phyloP scores from a whole-genome alignment of 495 filamentous ascomycete genomes.

The Peziza echinospora region DNA sequence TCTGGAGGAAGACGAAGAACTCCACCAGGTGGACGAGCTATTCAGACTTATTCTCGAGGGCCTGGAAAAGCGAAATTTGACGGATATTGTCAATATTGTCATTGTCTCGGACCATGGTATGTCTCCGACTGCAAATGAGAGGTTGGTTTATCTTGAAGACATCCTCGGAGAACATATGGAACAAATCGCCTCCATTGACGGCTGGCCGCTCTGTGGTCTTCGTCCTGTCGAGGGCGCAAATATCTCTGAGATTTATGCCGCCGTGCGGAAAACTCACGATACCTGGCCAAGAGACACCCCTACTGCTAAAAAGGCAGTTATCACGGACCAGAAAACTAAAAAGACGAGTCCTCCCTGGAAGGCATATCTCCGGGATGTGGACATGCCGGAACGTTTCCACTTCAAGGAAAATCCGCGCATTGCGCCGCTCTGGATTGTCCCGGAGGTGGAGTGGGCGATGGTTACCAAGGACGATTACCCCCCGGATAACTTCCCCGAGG shows the following conservation, averaged over 20 bases:
- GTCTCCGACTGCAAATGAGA: slow-evolving; percentile 64
- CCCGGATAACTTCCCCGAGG: slow-evolving; percentile 36
- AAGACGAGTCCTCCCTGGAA: slow-evolving; percentile 42
- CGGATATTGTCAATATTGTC: slow-evolving; percentile 78
- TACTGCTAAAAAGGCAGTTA: neutral
- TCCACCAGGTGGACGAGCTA: slow-evolving; percentile 57
- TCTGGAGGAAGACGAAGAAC: slow-evolving; percentile 59
- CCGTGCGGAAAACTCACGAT: slow-evolving; percentile 25
- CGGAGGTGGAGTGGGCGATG: slow-evolving; percentile 74
- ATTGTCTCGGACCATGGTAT: slow-evolving; percentile 98
- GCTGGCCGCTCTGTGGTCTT: slow-evolving; percentile 82
- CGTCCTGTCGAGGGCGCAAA: slow-evolving; percentile 47
- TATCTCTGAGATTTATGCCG: slow-evolving; percentile 30
- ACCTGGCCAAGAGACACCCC: neutral
- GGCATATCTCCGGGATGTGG: slow-evolving; percentile 53
- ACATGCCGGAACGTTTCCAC: slow-evolving; percentile 79
- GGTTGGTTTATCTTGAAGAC: slow-evolving; percentile 88
- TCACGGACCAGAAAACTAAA: neutral
- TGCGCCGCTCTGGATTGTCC: slow-evolving; percentile 79
- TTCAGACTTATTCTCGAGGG: slow-evolving; percentile 52
- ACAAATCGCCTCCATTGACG: slow-evolving; percentile 70
- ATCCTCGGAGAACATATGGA: slow-evolving; percentile 9
- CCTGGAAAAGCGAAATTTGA: slow-evolving; percentile 61
- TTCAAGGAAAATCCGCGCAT: slow-evolving; percentile 71
- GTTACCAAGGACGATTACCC: slow-evolving; percentile 62